These are phyloP conservation scores for Myxozyma udenii DNA, from an alignment of 805 yeast species.

Conservation along the genomic window DNA sequence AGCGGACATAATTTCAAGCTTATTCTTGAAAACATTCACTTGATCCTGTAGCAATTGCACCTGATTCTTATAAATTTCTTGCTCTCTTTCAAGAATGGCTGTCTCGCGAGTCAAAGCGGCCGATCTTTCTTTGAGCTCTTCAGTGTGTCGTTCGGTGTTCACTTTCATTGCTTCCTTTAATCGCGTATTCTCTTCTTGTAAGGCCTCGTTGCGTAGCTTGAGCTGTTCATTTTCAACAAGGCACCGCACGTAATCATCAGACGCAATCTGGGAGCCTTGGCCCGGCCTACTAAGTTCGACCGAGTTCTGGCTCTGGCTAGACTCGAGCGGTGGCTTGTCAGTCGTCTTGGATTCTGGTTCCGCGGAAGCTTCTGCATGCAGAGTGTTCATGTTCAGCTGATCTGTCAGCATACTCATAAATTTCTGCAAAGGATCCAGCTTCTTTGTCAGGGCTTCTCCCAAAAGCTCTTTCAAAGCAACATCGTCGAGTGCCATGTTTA, in stretches of 20 bases:
- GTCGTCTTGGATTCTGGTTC: constrained; percentile 1
- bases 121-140: constrained; percentile 11
- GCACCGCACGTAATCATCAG: too few species aligned
- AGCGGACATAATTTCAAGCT: constrained; percentile 6
- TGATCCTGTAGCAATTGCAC: constrained; percentile 16
- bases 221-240: constrained; percentile 14
- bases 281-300: too few species aligned
- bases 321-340: too few species aligned
- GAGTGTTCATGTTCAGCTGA: constrained; percentile 13
- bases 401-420: constrained; percentile 19
- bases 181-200: constrained; percentile 8
- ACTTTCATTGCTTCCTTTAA: constrained; percentile 1
- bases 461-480: constrained; percentile 9
- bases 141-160: constrained; percentile 3
- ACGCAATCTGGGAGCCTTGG: too few species aligned
- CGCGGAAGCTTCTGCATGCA: not conserved
- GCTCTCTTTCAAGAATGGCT: constrained; percentile 8
- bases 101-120: constrained; percentile 10
- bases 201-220: constrained; percentile 9
- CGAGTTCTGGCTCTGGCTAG: too few species aligned
- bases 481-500: constrained; percentile 9
- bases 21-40: constrained; percentile 11
- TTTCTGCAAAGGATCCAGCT: constrained; percentile 22
- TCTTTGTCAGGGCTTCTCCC: constrained; percentile 16
- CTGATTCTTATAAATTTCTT: constrained; percentile 17